phyloP scores from a whole-genome alignment of 2,329 filamentous ascomycete species.

The Trichophyton simii region DNA sequence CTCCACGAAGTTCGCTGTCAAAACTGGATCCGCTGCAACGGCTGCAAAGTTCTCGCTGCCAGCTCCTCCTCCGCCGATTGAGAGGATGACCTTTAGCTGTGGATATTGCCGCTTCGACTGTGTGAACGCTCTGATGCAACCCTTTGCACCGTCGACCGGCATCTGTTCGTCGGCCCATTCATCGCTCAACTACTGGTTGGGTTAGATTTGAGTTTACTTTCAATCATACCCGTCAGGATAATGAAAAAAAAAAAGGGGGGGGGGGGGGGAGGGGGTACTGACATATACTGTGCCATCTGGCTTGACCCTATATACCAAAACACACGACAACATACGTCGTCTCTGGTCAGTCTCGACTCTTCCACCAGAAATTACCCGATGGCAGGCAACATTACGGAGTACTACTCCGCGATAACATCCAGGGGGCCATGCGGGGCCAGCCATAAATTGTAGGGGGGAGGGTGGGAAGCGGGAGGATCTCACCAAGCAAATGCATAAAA shows the following conservation, averaged over 20 bases:
- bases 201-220: not conserved
- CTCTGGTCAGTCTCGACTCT: not conserved
- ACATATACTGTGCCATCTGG: constrained; percentile 64
- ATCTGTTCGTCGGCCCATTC: constrained; percentile 64
- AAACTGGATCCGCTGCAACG: constrained; percentile 49
- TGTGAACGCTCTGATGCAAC: constrained; percentile 61
- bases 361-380: not conserved
- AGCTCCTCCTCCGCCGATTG: constrained; percentile 55
- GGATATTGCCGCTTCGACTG: constrained; percentile 58
- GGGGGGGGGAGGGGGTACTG: constrained; percentile 30
- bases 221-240: constrained; percentile 13
- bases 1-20: constrained; percentile 57
- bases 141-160: constrained; percentile 57
- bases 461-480: constrained; percentile 2
- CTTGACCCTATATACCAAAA: constrained; percentile 43
- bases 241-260: constrained; percentile 12
- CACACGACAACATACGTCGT: not conserved
- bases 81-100: constrained; percentile 62
- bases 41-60: constrained; percentile 55
- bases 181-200: constrained; percentile 52
- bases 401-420: not conserved
- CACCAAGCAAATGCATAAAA: constrained; percentile 69
- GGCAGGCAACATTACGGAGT: not conserved
- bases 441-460: not conserved
- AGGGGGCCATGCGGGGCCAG: not conserved